Conservation (phyloP, 768 basidiomycete genomes). For the Thelephora ganbajun region DNA sequence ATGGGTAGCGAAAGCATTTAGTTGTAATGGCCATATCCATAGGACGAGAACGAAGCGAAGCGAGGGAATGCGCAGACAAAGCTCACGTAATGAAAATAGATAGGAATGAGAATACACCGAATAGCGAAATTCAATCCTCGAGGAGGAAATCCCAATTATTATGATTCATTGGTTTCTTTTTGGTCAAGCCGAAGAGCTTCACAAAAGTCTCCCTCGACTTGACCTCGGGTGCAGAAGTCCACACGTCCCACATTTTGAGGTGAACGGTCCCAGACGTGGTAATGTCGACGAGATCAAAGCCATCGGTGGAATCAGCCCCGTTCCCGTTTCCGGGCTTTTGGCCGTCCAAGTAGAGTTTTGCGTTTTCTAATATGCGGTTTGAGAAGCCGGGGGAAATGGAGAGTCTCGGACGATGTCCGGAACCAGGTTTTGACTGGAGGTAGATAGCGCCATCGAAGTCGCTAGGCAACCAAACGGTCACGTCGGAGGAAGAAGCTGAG, state of each 20-base stretch:
- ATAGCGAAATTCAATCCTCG: slow-evolving; percentile 35
- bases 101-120: neutral
- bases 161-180: slow-evolving; percentile 34
- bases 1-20: too few species aligned
- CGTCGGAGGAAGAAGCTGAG: slow-evolving; percentile 41
- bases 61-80: too few species aligned
- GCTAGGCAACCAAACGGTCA: slow-evolving; percentile 67
- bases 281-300: slow-evolving; percentile 51
- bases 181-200: slow-evolving; percentile 41
- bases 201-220: slow-evolving; percentile 43
- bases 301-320: slow-evolving; percentile 10
- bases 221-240: slow-evolving; percentile 49
- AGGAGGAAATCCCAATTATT: slow-evolving; percentile 76
- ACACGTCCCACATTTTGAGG: slow-evolving; percentile 73
- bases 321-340: slow-evolving; percentile 10
- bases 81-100: too few species aligned
- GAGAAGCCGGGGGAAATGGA: slow-evolving; percentile 58
- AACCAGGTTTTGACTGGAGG: slow-evolving; percentile 13
- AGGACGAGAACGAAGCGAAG: too few species aligned
- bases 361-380: slow-evolving; percentile 38
- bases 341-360: slow-evolving; percentile 10
- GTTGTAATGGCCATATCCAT: too few species aligned
- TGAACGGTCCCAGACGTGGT: slow-evolving; percentile 44
- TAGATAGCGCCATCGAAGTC: slow-evolving; percentile 63
- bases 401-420: slow-evolving; percentile 24